phyloP scores from a whole-genome alignment of 768 basidiomycete species.

The Chalciporus chontae region DNA sequence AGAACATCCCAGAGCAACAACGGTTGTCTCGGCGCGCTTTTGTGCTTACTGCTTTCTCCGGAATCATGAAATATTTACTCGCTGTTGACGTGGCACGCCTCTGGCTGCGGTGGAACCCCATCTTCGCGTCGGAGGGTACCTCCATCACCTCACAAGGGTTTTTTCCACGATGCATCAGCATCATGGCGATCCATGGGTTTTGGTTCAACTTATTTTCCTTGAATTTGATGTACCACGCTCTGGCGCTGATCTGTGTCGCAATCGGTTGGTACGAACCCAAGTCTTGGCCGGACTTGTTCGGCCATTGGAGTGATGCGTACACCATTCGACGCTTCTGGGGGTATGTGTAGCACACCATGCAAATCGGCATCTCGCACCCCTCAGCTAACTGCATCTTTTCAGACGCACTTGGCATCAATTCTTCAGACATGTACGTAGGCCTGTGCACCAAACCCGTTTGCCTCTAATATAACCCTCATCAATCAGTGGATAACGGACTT shows the following conservation, averaged over 20 bases:
- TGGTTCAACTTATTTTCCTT: not conserved
- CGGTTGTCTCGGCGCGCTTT: too few relatives aligned
- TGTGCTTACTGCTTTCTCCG: too few relatives aligned
- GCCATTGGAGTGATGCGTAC: constrained; percentile 31
- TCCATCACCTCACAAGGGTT: too few relatives aligned
- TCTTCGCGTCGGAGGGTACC: too few relatives aligned
- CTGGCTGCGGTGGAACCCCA: too few relatives aligned
- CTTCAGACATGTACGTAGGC: constrained; percentile 30
- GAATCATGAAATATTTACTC: too few relatives aligned
- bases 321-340: constrained; percentile 41
- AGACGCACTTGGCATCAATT: constrained; percentile 39
- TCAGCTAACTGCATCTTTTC: too few relatives aligned
- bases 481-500: constrained; percentile 18
- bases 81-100: too few relatives aligned
- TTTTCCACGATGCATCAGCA: too few relatives aligned
- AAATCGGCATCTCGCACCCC: not conserved
- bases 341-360: constrained; percentile 23
- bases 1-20: too few relatives aligned
- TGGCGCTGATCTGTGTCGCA: constrained; percentile 1
- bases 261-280: not conserved
- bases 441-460: not conserved
- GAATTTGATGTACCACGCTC: not conserved
- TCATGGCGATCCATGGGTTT: too few relatives aligned
- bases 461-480: not conserved
- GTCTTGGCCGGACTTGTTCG: constrained; percentile 39